phyloP scores from a whole-genome alignment of 352 stramenopile species.

The Salisapilia sapeloensis region DNA sequence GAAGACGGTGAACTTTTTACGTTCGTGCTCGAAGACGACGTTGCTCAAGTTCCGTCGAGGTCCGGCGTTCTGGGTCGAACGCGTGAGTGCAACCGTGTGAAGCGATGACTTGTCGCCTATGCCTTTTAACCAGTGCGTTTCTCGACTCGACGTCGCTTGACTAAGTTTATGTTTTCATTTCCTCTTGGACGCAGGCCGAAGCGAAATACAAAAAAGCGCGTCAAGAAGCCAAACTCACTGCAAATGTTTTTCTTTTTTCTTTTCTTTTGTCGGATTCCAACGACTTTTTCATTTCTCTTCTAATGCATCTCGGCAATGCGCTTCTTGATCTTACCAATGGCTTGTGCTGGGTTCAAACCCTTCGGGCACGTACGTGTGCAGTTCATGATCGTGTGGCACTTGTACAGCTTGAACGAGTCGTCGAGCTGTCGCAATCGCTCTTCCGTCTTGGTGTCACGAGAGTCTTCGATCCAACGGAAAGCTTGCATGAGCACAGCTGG shows the following conservation, averaged over 20 bases:
- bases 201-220: too few species aligned
- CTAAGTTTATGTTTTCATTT: conserved; percentile 2
- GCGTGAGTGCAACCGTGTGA: conserved; percentile 33
- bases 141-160: background rate
- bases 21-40: conserved; percentile 74
- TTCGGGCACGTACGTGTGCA: conserved; percentile 99
- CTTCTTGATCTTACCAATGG: conserved; percentile 98
- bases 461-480: conserved; percentile 99
- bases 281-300: conserved; percentile 2
- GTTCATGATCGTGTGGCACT: conserved; percentile 99
- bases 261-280: conserved; percentile 2
- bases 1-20: conserved; percentile 78
- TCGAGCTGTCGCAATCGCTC: conserved; percentile 92
- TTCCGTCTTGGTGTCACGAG: conserved; percentile 91
- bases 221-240: conserved; percentile 1
- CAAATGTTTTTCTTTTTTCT: conserved; percentile 2
- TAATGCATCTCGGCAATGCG: conserved; percentile 75
- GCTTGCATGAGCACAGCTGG: conserved; percentile 88
- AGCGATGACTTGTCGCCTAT: background rate
- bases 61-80: conserved; percentile 46
- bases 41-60: conserved; percentile 73
- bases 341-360: conserved; percentile 97
- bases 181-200: background rate
- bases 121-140: background rate
- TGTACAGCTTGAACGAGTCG: conserved; percentile 98